These are phyloP conservation scores for Pholiota microspora DNA, from an alignment of 768 basidiomycete genomes.

Conservation along the genomic window DNA sequence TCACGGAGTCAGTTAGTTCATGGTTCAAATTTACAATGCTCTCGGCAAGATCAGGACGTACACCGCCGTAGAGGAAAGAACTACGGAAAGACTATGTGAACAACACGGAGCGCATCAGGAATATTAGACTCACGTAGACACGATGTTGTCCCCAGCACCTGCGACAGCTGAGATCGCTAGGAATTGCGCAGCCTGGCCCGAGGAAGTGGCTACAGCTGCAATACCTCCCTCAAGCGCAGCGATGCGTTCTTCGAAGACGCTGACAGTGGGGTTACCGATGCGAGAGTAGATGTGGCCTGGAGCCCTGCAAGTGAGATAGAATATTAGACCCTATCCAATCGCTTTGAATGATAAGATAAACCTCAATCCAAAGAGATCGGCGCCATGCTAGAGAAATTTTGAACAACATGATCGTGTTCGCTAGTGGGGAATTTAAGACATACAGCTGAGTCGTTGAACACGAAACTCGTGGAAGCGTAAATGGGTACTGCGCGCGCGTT, in stretches of 20 bases:
- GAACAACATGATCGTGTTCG: too few species aligned
- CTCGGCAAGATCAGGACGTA: background rate
- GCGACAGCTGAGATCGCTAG: slow-evolving; percentile 63
- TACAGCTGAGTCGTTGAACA: slow-evolving; percentile 70
- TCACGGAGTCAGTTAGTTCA: background rate
- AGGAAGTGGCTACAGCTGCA: slow-evolving; percentile 71
- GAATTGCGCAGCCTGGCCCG: slow-evolving; percentile 79
- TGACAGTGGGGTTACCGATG: slow-evolving; percentile 67
- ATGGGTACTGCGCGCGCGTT: slow-evolving; percentile 79
- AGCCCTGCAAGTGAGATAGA: slow-evolving; percentile 29
- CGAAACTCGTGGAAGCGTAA: slow-evolving; percentile 70
- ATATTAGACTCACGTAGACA: slow-evolving; percentile 57
- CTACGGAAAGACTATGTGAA: slow-evolving; percentile 25
- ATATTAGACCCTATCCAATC: background rate
- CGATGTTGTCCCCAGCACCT: slow-evolving; percentile 71
- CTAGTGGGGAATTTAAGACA: slow-evolving; percentile 13
- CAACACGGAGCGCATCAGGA: background rate
- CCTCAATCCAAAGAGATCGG: slow-evolving; percentile 68
- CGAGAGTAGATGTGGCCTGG: slow-evolving; percentile 66
- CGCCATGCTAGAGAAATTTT: slow-evolving; percentile 50
- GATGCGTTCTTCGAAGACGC: slow-evolving; percentile 77
- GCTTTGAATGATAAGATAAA: slow-evolving; percentile 16
- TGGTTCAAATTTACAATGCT: slow-evolving; percentile 33
- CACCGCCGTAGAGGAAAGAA: slow-evolving; percentile 64
- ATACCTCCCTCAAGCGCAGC: slow-evolving; percentile 79